These are phyloP conservation scores for Boletus coccyginus DNA, from an alignment of 768 basidiomycete species.

Conservation along the genomic window DNA sequence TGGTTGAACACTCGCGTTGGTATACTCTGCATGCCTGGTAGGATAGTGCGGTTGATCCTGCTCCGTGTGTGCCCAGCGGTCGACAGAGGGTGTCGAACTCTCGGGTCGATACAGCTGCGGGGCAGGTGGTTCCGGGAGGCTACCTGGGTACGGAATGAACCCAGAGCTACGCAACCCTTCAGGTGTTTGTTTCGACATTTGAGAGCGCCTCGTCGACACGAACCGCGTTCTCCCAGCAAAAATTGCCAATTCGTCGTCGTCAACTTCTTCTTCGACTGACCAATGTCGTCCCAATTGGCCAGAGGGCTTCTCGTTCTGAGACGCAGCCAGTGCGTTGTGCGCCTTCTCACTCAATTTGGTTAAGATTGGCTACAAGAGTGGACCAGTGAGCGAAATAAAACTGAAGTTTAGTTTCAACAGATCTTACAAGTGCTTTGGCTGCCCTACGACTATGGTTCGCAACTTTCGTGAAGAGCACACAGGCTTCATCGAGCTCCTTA, in stretches of 20 bases:
- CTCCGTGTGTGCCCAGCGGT: constrained; percentile 18
- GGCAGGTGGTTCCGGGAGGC: constrained; percentile 1
- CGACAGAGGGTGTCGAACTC: constrained; percentile 8
- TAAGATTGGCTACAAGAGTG: constrained; percentile 46
- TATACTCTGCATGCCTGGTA: constrained; percentile 5
- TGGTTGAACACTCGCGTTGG: constrained; percentile 3
- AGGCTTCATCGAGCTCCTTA: constrained; percentile 65
- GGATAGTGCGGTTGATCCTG: constrained; percentile 12
- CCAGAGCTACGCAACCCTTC: constrained; percentile 10
- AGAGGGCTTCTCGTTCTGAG: constrained; percentile 35
- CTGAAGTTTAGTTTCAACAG: background rate
- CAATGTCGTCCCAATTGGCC: constrained; percentile 40
- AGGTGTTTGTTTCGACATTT: constrained; percentile 12
- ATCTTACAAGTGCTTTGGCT: constrained; percentile 59
- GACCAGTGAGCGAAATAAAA: constrained; percentile 2
- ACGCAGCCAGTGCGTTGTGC: constrained; percentile 47
- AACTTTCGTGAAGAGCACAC: constrained; percentile 62
- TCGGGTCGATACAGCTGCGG: constrained; percentile 17
- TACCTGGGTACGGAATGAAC: background rate
- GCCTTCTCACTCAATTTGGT: constrained; percentile 65
- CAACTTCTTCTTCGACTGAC: constrained; percentile 51
- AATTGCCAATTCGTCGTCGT: constrained; percentile 63
- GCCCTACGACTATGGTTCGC: constrained; percentile 58
- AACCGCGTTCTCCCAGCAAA: constrained; percentile 68
- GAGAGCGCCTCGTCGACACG: constrained; percentile 45